phyloP scores from a whole-genome alignment of 352 stramenopile genomes.

The Plasmopara halstedii region DNA sequence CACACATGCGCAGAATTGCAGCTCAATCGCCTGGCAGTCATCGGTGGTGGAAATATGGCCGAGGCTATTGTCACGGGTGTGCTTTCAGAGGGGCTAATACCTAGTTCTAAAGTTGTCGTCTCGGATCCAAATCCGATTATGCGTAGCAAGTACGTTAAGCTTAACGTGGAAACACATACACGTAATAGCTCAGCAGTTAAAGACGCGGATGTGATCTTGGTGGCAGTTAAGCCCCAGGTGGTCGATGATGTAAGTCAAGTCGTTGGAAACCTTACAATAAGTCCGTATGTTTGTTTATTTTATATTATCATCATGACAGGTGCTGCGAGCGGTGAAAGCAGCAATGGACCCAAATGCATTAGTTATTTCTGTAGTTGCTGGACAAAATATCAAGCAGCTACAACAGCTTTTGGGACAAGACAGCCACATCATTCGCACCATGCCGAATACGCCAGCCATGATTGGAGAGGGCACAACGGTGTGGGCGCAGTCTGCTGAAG shows the following conservation, averaged over 20 bases:
- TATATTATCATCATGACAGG: slow-evolving; percentile 22
- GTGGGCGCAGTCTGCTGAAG: slow-evolving; percentile 78
- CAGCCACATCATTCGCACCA: slow-evolving; percentile 86
- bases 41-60: slow-evolving; percentile 87
- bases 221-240: slow-evolving; percentile 94
- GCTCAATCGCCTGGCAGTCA: slow-evolving; percentile 57
- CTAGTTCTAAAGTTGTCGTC: slow-evolving; percentile 63
- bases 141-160: slow-evolving; percentile 49
- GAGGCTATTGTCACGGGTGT: slow-evolving; percentile 83
- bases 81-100: slow-evolving; percentile 55
- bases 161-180: slow-evolving; percentile 51
- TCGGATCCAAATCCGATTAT: slow-evolving; percentile 69
- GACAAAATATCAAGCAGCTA: slow-evolving; percentile 69
- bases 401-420: slow-evolving; percentile 46
- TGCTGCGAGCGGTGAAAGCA: slow-evolving; percentile 54
- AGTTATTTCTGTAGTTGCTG: slow-evolving; percentile 81
- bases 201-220: slow-evolving; percentile 87
- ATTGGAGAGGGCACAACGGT: slow-evolving; percentile 94
- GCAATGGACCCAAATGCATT: slow-evolving; percentile 50
- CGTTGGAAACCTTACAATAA: no score
- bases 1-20: slow-evolving; percentile 20
- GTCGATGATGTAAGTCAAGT: slow-evolving; percentile 53
- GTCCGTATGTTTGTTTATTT: no score
- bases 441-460: slow-evolving; percentile 95
- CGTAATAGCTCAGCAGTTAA: slow-evolving; percentile 54